These are phyloP conservation scores for Sicyos baderoa DNA, from an alignment of 306 rosid species.

Conservation along the genomic window DNA sequence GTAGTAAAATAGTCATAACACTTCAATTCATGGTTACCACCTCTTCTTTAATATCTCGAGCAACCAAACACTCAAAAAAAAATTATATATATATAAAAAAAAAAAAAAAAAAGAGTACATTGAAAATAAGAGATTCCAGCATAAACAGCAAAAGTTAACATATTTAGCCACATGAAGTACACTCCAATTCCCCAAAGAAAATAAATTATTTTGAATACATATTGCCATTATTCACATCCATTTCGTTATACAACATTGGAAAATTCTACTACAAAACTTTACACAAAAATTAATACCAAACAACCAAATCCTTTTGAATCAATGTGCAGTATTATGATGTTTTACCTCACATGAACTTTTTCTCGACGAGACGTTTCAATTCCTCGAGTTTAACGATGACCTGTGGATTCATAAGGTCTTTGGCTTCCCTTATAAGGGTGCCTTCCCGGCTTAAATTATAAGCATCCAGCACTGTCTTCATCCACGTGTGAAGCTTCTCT, in stretches of 20 bases:
- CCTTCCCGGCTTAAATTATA: slow-evolving; percentile 76
- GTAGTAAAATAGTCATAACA: no score
- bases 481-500: slow-evolving; percentile 65
- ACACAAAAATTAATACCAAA: background rate
- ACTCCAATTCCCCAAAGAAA: background rate
- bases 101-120: background rate
- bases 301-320: background rate
- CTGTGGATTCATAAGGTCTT: slow-evolving; percentile 81
- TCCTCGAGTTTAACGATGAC: slow-evolving; percentile 63
- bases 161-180: background rate
- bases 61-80: no score
- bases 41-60: no score
- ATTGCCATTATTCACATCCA: background rate
- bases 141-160: background rate
- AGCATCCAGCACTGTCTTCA: slow-evolving; percentile 60
- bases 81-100: no score
- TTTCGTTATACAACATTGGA: background rate
- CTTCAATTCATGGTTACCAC: no score
- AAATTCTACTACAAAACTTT: background rate
- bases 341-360: slow-evolving; percentile 52
- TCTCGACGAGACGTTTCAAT: slow-evolving; percentile 49
- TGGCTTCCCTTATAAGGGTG: slow-evolving; percentile 73
- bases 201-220: background rate
- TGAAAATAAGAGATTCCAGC: background rate
- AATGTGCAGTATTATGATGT: background rate